Evolutionary conservation across 768 basidiomycete genomes (phyloP).

Genomic region (Hericium erinaceus): DNA sequence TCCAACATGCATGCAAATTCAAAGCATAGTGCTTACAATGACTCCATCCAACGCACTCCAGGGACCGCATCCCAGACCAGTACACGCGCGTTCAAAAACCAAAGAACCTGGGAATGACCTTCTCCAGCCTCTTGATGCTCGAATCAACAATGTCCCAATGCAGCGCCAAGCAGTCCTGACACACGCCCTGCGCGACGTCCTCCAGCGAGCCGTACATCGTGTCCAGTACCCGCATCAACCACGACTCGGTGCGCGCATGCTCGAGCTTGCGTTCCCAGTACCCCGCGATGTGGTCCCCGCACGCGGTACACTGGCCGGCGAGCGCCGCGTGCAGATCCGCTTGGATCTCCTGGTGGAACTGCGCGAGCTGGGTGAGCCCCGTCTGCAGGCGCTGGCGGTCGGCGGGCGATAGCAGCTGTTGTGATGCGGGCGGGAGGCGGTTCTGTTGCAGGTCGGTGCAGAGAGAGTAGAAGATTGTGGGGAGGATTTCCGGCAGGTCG

Average conservation of each 20-base stretch:
- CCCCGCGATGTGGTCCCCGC: background rate
- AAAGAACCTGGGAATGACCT: background rate
- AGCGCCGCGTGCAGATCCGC: background rate
- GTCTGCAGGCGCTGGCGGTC: background rate
- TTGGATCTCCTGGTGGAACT: conserved; percentile 1
- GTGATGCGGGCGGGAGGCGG: background rate
- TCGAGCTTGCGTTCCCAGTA: background rate
- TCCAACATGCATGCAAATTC: too few relatives aligned
- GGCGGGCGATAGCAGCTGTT: background rate
- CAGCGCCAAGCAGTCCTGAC: background rate
- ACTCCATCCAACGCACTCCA: too few relatives aligned
- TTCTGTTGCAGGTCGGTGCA: conserved; percentile 13
- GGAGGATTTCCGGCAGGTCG: conserved; percentile 27
- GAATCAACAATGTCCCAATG: background rate
- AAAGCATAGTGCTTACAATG: too few relatives aligned
- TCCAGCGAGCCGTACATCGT: background rate
- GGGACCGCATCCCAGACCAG: background rate
- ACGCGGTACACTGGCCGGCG: background rate
- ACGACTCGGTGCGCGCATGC: background rate
- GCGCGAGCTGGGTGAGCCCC: background rate
- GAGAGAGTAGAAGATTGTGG: conserved; percentile 32
- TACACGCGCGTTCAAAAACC: background rate
- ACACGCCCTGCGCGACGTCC: background rate
- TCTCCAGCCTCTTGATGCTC: background rate
- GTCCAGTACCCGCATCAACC: background rate